phyloP scores from a whole-genome alignment of 2,329 filamentous ascomycete species.

The Bipolaris bicolor region DNA sequence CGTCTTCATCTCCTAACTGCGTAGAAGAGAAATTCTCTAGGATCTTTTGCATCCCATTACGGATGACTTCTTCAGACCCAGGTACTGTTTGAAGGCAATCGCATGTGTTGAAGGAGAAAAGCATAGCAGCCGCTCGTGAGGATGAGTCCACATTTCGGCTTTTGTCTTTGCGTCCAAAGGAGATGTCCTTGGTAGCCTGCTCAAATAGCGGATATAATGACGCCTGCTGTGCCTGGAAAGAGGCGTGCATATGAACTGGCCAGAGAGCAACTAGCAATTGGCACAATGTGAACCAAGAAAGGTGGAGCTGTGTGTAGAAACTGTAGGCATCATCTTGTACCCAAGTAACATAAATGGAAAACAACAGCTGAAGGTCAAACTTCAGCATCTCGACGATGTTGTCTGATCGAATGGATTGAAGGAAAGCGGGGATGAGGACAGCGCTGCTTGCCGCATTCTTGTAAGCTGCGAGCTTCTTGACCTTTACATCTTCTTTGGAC shows the following conservation, averaged over 20 bases:
- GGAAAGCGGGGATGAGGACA: constrained; percentile 37
- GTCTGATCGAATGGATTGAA: constrained; percentile 35
- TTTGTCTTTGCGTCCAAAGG: constrained; percentile 14
- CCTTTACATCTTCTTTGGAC: constrained; percentile 20
- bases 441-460: constrained; percentile 36
- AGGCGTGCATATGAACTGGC: constrained; percentile 40
- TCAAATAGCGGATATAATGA: constrained; percentile 35
- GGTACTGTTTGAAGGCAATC: constrained; percentile 33
- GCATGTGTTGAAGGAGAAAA: constrained; percentile 38
- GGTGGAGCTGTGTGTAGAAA: constrained; percentile 20
- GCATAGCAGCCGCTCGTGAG: constrained; percentile 30
- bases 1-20: constrained; percentile 22
- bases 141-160: constrained; percentile 23
- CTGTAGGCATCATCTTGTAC: constrained; percentile 31
- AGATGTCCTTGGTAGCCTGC: constrained; percentile 33
- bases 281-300: constrained; percentile 40
- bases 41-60: constrained; percentile 27
- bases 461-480: constrained; percentile 29
- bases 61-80: constrained; percentile 26
- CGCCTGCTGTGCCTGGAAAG: constrained; percentile 30
- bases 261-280: constrained; percentile 38
- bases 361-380: constrained; percentile 29
- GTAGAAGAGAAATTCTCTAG: constrained; percentile 29
- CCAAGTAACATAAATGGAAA: constrained; percentile 29
- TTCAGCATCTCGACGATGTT: constrained; percentile 30